Percentiles rank a stretch among this genome's conserved stretches.
Evolutionary conservation across 108 stramenopile genomes (phyloP).

Genomic region (Nitzschia sp.): DNA sequence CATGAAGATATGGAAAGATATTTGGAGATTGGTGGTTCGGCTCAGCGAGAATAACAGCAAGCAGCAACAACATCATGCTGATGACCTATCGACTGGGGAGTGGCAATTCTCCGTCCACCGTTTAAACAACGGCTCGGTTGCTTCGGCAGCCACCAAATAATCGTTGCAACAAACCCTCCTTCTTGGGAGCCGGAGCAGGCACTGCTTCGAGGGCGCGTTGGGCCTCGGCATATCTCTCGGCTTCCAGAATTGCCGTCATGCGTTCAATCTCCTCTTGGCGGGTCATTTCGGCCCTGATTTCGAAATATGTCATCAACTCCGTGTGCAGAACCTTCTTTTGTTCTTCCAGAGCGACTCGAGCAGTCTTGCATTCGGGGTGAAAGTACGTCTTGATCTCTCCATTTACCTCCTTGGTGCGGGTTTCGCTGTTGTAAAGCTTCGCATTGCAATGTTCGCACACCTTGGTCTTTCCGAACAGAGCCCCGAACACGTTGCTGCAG

Average conservation of each 20-base stretch:
- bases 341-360: not conserved
- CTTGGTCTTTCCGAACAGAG: not conserved
- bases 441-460: slow-evolving; percentile 13
- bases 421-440: slow-evolving; percentile 6
- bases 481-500: slow-evolving; percentile 2
- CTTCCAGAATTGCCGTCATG: not conserved
- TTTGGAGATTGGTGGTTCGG: too few species aligned
- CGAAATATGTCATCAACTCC: slow-evolving; percentile 9
- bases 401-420: slow-evolving; percentile 7
- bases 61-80: too few species aligned
- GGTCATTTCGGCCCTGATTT: not conserved
- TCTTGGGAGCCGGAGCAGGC: slow-evolving; percentile 7
- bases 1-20: too few species aligned
- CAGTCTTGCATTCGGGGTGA: slow-evolving; percentile 14
- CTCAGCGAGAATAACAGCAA: too few species aligned
- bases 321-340: slow-evolving; percentile 6
- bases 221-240: not conserved
- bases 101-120: too few species aligned
- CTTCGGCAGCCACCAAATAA: slow-evolving; percentile 12
- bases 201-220: not conserved
- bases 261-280: not conserved
- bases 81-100: too few species aligned
- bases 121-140: slow-evolving; percentile 2
- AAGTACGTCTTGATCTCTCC: slow-evolving; percentile 17
- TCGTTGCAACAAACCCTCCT: slow-evolving; percentile 2